Percentiles rank a stretch among this genome's conserved stretches.
phyloP scores from a whole-genome alignment of 2,329 filamentous ascomycete genomes.

The Macrophomina tecta region DNA sequence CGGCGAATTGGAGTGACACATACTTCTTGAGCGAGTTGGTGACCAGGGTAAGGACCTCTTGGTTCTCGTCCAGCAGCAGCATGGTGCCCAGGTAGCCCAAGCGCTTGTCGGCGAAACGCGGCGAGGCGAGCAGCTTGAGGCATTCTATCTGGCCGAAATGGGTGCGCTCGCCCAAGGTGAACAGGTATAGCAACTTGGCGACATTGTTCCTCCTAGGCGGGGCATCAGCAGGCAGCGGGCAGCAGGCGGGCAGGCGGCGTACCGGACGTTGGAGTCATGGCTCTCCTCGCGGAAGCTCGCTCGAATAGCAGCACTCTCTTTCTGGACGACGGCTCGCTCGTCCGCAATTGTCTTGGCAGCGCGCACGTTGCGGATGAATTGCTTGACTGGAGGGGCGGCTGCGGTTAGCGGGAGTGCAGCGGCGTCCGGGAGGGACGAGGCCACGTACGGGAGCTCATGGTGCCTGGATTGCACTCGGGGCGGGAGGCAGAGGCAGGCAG shows the following conservation, averaged over 20 bases:
- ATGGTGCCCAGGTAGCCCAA: conserved; percentile 96
- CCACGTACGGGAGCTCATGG: conserved; percentile 64
- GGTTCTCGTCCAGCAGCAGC: conserved; percentile 94
- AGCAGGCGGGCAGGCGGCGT: conserved; percentile 40
- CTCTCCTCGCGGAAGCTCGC: conserved; percentile 98
- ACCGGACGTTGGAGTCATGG: conserved; percentile 89
- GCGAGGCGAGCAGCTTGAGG: conserved; percentile 93
- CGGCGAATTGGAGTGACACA: conserved; percentile 10
- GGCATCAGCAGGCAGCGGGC: conserved; percentile 31
- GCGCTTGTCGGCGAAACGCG: conserved; percentile 96
- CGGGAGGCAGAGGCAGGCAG: background rate
- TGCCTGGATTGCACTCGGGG: conserved; percentile 55
- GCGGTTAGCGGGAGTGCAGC: conserved; percentile 31
- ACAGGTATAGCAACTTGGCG: conserved; percentile 96
- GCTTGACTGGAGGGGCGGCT: conserved; percentile 74
- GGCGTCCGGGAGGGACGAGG: conserved; percentile 33
- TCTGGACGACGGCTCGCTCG: conserved; percentile 96
- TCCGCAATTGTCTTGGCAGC: conserved; percentile 99
- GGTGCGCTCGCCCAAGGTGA: conserved; percentile 94
- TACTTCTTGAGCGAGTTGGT: conserved; percentile 99
- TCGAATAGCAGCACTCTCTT: conserved; percentile 96
- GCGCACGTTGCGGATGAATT: conserved; percentile 99
- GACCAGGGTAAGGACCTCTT: conserved; percentile 94
- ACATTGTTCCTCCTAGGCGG: conserved; percentile 89
- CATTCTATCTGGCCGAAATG: conserved; percentile 99